phyloP scores from a whole-genome alignment of 2,329 filamentous ascomycete genomes.

The Fusarium sp. region DNA sequence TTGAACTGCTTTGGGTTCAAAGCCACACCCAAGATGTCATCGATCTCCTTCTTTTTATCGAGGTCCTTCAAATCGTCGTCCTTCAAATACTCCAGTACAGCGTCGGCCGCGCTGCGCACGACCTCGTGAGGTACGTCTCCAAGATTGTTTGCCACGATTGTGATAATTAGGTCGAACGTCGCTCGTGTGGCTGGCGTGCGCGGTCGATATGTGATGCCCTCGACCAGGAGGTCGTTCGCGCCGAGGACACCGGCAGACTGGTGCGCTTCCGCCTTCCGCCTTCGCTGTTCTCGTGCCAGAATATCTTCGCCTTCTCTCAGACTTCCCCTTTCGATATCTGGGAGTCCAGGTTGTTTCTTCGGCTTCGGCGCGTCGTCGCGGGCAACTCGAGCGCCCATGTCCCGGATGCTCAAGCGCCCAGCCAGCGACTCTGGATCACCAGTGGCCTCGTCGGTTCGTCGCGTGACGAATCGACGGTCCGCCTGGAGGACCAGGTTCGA shows the following conservation, averaged over 20 bases:
- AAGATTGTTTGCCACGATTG: conserved; percentile 86
- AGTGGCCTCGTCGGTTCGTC: conserved; percentile 93
- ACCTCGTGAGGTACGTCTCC: conserved; percentile 95
- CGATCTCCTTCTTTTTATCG: conserved; percentile 97
- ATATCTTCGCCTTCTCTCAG: conserved; percentile 87
- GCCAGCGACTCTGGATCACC: conserved; percentile 98
- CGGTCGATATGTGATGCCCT: conserved; percentile 92
- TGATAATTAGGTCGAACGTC: conserved; percentile 94
- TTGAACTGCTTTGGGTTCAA: conserved; percentile 94
- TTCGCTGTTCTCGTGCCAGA: conserved; percentile 84
- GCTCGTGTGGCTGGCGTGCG: conserved; percentile 91
- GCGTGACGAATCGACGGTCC: conserved; percentile 93
- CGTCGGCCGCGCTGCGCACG: conserved; percentile 93
- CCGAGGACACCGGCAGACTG: conserved; percentile 83
- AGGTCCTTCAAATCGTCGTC: conserved; percentile 97
- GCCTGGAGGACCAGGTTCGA: conserved; percentile 99
- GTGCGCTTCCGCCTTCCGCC: conserved; percentile 79
- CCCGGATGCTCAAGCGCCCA: conserved; percentile 89
- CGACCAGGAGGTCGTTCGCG: conserved; percentile 86
- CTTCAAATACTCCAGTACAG: conserved; percentile 90
- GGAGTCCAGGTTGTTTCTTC: conserved; percentile 78
- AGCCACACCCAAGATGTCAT: conserved; percentile 88
- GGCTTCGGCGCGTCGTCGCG: conserved; percentile 84
- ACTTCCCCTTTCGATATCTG: conserved; percentile 79
- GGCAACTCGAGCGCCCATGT: conserved; percentile 90